phyloP scores from a whole-genome alignment of 192 early-diverging fungal species.

The Backusella tuberculispora region DNA sequence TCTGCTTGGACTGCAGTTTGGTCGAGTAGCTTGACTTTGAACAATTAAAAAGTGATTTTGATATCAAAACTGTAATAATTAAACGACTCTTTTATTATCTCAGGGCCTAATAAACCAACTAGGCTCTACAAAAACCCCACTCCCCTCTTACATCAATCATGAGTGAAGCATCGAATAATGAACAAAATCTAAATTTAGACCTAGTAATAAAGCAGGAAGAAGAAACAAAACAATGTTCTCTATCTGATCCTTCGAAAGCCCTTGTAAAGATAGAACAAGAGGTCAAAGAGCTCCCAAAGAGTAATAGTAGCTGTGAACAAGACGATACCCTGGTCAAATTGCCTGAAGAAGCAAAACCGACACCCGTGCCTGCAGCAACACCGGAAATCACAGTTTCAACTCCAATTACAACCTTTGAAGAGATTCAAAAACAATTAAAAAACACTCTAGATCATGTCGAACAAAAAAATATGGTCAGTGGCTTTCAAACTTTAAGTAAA shows the following conservation, averaged over 20 bases:
- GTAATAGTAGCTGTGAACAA: conserved; percentile 8
- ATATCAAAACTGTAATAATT: background rate
- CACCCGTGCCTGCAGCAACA: conserved; percentile 1
- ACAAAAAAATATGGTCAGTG: conserved; percentile 60
- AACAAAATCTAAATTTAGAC: conserved; percentile 14
- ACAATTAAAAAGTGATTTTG: background rate
- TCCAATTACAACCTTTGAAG: conserved; percentile 40
- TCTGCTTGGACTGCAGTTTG: conserved; percentile 12
- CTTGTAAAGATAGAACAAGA: conserved; percentile 9
- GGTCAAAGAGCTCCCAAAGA: background rate
- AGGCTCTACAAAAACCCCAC: background rate
- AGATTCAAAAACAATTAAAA: conserved; percentile 68
- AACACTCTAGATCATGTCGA: conserved; percentile 66
- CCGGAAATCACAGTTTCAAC: conserved; percentile 15
- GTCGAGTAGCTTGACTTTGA: conserved; percentile 10
- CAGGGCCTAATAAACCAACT: background rate
- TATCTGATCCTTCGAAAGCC: background rate
- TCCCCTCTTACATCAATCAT: conserved; percentile 1
- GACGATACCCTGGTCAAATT: conserved; percentile 13
- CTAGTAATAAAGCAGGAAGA: conserved; percentile 17
- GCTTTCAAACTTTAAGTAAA: conserved; percentile 71
- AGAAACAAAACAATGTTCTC: background rate
- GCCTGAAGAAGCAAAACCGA: conserved; percentile 8
- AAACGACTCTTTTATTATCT: background rate
- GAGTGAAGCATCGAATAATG: conserved; percentile 12